Evolutionary conservation across 805 yeast genomes (phyloP).

Genomic region (Saccharomyces jurei): DNA sequence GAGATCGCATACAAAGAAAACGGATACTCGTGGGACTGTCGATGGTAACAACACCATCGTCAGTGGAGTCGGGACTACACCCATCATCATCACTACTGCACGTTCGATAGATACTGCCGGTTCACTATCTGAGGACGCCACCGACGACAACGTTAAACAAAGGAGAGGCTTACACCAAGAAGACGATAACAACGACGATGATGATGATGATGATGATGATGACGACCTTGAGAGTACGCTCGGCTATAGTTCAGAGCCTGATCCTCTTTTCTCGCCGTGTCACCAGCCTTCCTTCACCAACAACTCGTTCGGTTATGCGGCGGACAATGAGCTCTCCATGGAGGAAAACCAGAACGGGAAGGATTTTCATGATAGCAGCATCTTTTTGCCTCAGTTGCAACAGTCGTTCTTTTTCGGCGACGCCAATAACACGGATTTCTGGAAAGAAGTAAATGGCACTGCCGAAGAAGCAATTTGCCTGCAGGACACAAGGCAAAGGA

Average conservation of each 20-base stretch:
- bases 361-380: background rate
- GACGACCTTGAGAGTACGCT: background rate
- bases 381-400: background rate
- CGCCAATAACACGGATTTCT: conserved; percentile 22
- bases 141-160: background rate
- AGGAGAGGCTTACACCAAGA: background rate
- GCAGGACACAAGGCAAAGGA: conserved; percentile 2
- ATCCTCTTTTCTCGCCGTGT: conserved; percentile 22
- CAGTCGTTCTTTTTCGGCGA: background rate
- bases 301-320: background rate
- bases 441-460: conserved; percentile 28
- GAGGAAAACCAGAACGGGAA: background rate
- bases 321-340: background rate
- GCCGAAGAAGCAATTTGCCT: conserved; percentile 18
- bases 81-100: background rate
- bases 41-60: background rate
- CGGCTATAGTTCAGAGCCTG: conserved; percentile 11
- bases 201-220: conserved; percentile 1
- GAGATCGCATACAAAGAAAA: background rate
- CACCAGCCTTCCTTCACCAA: background rate
- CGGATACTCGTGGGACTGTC: background rate
- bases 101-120: background rate
- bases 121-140: background rate
- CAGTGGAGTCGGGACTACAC: background rate
- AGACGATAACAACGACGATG: background rate